phyloP scores from a whole-genome alignment of 2,329 filamentous ascomycete genomes.

The Colletotrichum sp. region DNA sequence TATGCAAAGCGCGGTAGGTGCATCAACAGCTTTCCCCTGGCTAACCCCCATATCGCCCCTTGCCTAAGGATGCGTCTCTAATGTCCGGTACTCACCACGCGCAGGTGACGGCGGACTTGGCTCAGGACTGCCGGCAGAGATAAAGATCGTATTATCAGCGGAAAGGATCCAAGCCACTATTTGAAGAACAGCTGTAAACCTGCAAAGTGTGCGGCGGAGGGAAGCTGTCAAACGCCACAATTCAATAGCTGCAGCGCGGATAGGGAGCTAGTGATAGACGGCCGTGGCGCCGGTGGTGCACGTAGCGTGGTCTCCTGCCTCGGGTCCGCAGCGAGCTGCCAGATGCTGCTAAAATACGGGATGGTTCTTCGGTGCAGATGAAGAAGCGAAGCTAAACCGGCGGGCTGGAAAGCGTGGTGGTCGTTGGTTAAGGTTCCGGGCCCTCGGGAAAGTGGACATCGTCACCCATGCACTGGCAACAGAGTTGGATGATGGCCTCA shows the following conservation, averaged over 20 bases:
- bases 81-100: neutral
- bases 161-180: neutral
- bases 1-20: neutral
- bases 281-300: neutral
- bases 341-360: neutral
- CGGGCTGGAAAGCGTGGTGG: neutral
- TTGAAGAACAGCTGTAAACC: neutral
- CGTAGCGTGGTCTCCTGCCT: neutral
- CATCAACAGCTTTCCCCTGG: neutral
- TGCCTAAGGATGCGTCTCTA: neutral
- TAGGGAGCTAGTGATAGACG: neutral
- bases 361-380: neutral
- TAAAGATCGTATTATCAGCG: neutral
- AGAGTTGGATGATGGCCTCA: neutral
- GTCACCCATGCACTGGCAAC: neutral
- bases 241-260: neutral
- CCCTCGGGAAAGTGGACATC: neutral
- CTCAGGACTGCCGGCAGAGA: neutral
- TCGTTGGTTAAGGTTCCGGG: neutral
- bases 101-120: neutral
- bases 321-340: rapidly evolving
- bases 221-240: neutral
- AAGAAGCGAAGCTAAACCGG: neutral
- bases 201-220: neutral
- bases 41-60: rapidly evolving